These are phyloP conservation scores for Eucalyptus marginata DNA, from an alignment of 345 rosid genomes.

Conservation along the genomic window DNA sequence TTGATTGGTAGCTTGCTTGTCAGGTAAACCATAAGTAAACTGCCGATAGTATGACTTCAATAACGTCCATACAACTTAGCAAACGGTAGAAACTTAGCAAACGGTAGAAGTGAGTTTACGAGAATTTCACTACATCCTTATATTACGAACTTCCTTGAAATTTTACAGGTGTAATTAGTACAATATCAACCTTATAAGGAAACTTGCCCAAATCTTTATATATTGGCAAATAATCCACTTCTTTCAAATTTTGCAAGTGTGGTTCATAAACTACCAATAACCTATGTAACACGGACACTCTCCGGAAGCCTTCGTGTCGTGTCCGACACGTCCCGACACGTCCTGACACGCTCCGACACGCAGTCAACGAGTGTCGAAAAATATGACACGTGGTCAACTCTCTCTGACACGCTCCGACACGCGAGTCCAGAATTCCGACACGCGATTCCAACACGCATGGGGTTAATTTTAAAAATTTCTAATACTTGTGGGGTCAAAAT, in stretches of 20 bases:
- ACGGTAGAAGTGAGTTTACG: background rate
- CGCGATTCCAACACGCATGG: too few relatives aligned
- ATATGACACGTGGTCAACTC: too few relatives aligned
- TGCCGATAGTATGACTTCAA: background rate
- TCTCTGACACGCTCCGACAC: too few relatives aligned
- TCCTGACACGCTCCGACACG: too few relatives aligned
- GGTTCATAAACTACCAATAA: background rate
- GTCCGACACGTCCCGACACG: too few relatives aligned
- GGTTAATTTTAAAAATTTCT: too few relatives aligned
- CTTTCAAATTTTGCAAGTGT: background rate
- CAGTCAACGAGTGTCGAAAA: too few relatives aligned
- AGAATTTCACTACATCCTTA: background rate
- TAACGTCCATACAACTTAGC: background rate
- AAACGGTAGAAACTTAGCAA: background rate
- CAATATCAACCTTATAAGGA: background rate
- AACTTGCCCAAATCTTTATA: background rate
- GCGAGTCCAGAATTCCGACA: too few relatives aligned
- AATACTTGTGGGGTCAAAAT: too few relatives aligned
- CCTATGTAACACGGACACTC: too few relatives aligned
- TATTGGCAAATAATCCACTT: background rate
- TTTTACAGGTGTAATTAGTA: background rate
- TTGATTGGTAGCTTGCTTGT: background rate
- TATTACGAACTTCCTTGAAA: background rate
- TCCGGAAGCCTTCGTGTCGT: too few relatives aligned
- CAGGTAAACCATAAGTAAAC: background rate